Percentiles rank a stretch among this genome's conserved stretches.
phyloP scores from a whole-genome alignment of 2,329 filamentous ascomycete genomes.

The Phyllosticta ampelicida region DNA sequence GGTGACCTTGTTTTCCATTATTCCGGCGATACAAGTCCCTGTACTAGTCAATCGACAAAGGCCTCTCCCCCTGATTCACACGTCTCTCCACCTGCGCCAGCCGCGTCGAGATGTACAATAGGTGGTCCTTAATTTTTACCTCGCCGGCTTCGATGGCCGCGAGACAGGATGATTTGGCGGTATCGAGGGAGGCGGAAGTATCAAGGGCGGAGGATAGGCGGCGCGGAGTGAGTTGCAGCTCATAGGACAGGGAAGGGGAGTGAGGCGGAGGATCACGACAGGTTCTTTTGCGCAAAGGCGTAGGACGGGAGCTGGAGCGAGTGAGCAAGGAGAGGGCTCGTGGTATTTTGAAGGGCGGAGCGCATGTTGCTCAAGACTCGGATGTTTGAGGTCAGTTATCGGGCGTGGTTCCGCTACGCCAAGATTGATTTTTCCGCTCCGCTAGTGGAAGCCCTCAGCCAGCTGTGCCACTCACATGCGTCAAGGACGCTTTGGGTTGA shows the following conservation, averaged over 20 bases:
- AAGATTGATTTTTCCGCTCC: background rate
- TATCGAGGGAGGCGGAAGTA: background rate
- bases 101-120: conserved; percentile 37
- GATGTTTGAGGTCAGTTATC: background rate
- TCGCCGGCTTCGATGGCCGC: conserved; percentile 44
- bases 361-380: background rate
- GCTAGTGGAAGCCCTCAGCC: too few species aligned
- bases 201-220: background rate
- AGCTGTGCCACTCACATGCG: too few species aligned
- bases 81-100: conserved; percentile 24
- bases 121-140: conserved; percentile 36
- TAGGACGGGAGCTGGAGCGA: background rate
- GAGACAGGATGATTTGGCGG: conserved; percentile 12
- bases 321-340: background rate
- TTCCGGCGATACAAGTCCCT: conserved; percentile 38
- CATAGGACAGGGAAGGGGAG: background rate
- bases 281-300: background rate
- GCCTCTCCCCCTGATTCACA: conserved; percentile 14
- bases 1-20: conserved; percentile 32
- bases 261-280: background rate
- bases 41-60: conserved; percentile 34
- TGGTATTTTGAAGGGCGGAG: background rate
- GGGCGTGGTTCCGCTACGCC: background rate
- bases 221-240: background rate
- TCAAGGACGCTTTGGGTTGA: background rate